These are phyloP conservation scores for Aspergillus piperis DNA, from an alignment of 2,329 filamentous ascomycete genomes.

Conservation along the genomic window DNA sequence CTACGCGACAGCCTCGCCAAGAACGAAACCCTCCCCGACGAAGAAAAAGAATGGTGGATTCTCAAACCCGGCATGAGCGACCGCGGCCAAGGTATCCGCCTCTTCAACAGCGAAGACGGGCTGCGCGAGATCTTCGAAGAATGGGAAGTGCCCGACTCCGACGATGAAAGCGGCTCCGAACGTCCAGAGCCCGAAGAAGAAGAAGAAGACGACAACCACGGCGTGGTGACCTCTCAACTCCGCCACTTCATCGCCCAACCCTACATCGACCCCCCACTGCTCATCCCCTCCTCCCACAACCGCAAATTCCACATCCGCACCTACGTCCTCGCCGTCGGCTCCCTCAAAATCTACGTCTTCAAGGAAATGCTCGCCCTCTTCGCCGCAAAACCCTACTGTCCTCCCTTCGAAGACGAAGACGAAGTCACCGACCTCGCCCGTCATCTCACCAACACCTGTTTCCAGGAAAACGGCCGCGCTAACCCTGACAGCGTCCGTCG, in stretches of 20 bases:
- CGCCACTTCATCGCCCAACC: conserved; percentile 95
- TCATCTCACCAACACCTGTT: conserved; percentile 93
- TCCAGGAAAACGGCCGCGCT: conserved; percentile 63
- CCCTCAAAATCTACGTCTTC: conserved; percentile 82
- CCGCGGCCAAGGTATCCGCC: conserved; percentile 83
- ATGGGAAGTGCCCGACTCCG: conserved; percentile 74
- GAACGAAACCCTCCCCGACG: conserved; percentile 67
- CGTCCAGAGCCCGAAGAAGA: conserved; percentile 35
- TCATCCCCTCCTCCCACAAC: conserved; percentile 63
- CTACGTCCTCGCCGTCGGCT: conserved; percentile 81
- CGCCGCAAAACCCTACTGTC: conserved; percentile 69
- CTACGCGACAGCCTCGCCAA: conserved; percentile 73
- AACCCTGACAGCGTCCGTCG: conserved; percentile 67
- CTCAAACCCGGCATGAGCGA: conserved; percentile 98
- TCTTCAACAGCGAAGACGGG: conserved; percentile 84
- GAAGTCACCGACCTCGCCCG: conserved; percentile 61
- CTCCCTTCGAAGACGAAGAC: conserved; percentile 56
- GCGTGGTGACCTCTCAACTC: conserved; percentile 82
- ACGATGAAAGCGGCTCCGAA: conserved; percentile 46
- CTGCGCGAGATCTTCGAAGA: conserved; percentile 85
- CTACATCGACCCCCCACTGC: conserved; percentile 86
- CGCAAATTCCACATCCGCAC: conserved; percentile 94
- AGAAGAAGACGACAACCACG: conserved; percentile 36
- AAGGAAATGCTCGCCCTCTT: conserved; percentile 90
- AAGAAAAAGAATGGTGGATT: conserved; percentile 86